A percentile compares a stretch with the other conserved stretches of the same genome.
These are phyloP conservation scores for Termitomyces sp. DNA, from an alignment of 768 basidiomycete genomes.

Conservation along the genomic window DNA sequence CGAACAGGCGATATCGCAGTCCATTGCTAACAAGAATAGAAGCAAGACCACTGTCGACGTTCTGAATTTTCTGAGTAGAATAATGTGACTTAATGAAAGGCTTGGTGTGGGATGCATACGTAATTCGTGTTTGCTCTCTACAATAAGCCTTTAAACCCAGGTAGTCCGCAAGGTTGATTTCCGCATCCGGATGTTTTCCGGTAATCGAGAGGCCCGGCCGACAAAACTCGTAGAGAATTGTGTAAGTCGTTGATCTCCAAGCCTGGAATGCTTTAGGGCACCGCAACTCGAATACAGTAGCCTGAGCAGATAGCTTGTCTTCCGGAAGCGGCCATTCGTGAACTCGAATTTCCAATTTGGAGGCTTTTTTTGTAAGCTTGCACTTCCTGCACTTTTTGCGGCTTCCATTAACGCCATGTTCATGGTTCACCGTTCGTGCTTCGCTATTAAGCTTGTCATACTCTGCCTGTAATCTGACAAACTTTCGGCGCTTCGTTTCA, in stretches of 20 bases:
- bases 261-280: constrained; percentile 36
- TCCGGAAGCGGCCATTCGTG: constrained; percentile 48
- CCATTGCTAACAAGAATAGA: constrained; percentile 28
- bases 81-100: constrained; percentile 33
- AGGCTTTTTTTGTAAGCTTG: constrained; percentile 11
- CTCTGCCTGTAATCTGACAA: constrained; percentile 17
- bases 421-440: constrained; percentile 6
- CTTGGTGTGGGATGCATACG: constrained; percentile 33
- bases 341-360: constrained; percentile 25
- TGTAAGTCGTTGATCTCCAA: constrained; percentile 42
- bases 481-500: constrained; percentile 23
- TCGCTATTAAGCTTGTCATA: constrained; percentile 17
- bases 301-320: constrained; percentile 17
- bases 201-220: constrained; percentile 4
- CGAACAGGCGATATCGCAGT: constrained; percentile 28
- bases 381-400: constrained; percentile 29
- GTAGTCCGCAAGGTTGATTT: constrained; percentile 9
- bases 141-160: neutral
- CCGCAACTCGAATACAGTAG: constrained; percentile 39
- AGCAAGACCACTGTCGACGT: neutral
- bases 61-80: constrained; percentile 13
- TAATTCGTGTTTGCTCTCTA: constrained; percentile 22
- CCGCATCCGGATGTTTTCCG: neutral
- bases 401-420: neutral
- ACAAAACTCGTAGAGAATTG: constrained; percentile 35